These are phyloP conservation scores for Pestalotiopsis sp. DNA, from an alignment of 2,329 filamentous ascomycete species.

Conservation along the genomic window DNA sequence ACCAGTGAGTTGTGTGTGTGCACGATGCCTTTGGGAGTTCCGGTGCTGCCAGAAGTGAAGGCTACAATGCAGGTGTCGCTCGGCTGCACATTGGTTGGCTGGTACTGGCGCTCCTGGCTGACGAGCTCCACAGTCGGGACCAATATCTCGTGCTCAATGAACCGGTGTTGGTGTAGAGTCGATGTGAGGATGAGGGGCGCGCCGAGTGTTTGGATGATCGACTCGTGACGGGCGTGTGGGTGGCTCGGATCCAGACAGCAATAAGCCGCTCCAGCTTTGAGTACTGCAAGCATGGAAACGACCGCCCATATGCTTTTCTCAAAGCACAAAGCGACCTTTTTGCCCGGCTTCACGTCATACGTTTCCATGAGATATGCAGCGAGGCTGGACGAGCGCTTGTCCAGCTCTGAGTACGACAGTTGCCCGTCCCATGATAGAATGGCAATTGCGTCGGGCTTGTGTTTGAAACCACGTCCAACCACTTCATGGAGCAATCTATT, in stretches of 20 bases:
- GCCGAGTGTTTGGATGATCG: slow-evolving; percentile 18
- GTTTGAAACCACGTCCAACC: not conserved
- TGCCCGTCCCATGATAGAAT: slow-evolving; percentile 11
- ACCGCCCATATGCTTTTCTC: slow-evolving; percentile 3
- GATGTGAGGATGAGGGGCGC: slow-evolving; percentile 1
- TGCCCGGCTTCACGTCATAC: slow-evolving; percentile 1
- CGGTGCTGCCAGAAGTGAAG: slow-evolving; percentile 57
- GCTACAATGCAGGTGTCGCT: slow-evolving; percentile 35
- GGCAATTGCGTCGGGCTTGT: slow-evolving; percentile 7
- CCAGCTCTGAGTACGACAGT: slow-evolving; percentile 2
- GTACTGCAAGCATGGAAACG: slow-evolving; percentile 9
- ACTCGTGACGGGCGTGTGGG: slow-evolving; percentile 29
- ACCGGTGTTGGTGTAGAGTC: not conserved
- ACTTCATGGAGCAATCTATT: slow-evolving; percentile 2
- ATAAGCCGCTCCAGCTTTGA: slow-evolving; percentile 18
- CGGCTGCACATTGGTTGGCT: not conserved
- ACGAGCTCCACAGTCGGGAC: slow-evolving; percentile 3
- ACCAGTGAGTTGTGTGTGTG: slow-evolving; percentile 16
- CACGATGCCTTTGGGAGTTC: slow-evolving; percentile 52
- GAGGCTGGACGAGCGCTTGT: not conserved
- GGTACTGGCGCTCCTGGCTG: not conserved
- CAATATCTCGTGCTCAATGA: not conserved
- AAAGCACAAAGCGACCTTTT: slow-evolving; percentile 1
- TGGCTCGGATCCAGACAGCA: slow-evolving; percentile 41
- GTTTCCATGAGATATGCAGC: not conserved